phyloP scores from a whole-genome alignment of 75 land plant species.

The Cryptomeria japonica region DNA sequence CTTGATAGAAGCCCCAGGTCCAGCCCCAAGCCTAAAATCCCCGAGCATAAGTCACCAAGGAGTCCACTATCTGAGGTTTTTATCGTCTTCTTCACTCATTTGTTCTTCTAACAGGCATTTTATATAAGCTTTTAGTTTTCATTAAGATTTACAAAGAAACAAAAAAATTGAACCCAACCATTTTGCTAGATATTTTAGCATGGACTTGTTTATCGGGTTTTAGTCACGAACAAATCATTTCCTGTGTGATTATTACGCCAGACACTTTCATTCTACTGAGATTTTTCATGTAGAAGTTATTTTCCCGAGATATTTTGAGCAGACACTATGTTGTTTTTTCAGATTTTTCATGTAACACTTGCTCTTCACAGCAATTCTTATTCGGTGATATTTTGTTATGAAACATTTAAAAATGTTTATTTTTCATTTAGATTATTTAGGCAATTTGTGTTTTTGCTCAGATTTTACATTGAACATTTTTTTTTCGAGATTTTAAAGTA shows the following conservation, averaged over 20 bases:
- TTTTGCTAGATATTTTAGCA: background rate
- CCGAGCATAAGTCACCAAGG: slow-evolving; percentile 46
- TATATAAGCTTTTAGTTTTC: background rate
- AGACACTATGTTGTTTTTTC: no score
- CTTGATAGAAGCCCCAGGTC: slow-evolving; percentile 40
- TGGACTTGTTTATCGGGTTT: background rate
- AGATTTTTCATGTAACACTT: background rate
- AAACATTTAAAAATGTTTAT: background rate
- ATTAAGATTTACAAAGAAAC: background rate
- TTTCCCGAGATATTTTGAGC: background rate
- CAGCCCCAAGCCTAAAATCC: slow-evolving; percentile 39
- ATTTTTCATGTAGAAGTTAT: background rate
- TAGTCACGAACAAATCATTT: no score
- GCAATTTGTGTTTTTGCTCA: background rate
- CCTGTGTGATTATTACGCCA: background rate
- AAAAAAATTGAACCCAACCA: background rate
- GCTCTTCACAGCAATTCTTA: background rate
- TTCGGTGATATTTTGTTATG: background rate
- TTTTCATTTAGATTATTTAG: background rate
- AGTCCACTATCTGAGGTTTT: slow-evolving; percentile 53
- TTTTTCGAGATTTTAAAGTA: background rate
- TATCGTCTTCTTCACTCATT: no score
- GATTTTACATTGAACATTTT: background rate
- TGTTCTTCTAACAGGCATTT: background rate
- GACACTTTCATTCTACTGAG: background rate